phyloP scores from a whole-genome alignment of 495 filamentous ascomycete genomes.

The Podospora pseudoanserina region DNA sequence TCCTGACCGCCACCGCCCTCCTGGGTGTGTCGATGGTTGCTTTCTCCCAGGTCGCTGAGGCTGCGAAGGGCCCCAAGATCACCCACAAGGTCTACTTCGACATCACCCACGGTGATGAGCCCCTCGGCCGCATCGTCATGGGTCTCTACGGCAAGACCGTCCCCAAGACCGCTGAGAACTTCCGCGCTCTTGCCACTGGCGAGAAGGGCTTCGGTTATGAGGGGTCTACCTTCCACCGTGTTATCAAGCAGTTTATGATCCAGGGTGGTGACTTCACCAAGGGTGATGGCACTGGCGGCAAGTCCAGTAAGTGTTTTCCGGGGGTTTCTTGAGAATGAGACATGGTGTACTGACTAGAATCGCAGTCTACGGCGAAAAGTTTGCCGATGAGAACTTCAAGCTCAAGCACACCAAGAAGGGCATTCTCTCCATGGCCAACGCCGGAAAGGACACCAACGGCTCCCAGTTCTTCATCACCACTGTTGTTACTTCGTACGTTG shows the following conservation, averaged over 20 bases:
- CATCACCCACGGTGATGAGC: constrained; percentile 83
- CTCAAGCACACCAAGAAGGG: constrained; percentile 71
- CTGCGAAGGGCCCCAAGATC: constrained; percentile 91
- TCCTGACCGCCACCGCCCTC: constrained; percentile 69
- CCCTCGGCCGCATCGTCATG: constrained; percentile 81
- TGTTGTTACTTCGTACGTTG: constrained; percentile 68
- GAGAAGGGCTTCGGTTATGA: constrained; percentile 97
- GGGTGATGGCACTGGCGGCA: constrained; percentile 92
- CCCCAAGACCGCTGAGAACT: constrained; percentile 97
- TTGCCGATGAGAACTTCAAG: constrained; percentile 99
- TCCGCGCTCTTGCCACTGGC: constrained; percentile 92
- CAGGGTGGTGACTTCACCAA: constrained; percentile 99
- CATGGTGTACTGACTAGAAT: constrained; percentile 4
- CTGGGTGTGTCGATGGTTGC: constrained; percentile 67
- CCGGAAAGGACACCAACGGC: constrained; percentile 96
- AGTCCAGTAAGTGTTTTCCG: constrained; percentile 60
- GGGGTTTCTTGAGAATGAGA: background rate
- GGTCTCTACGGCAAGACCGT: constrained; percentile 98
- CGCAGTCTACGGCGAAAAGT: constrained; percentile 86
- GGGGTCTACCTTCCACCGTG: constrained; percentile 94
- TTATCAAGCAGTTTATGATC: constrained; percentile 99
- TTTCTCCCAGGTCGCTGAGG: constrained; percentile 66
- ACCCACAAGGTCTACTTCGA: constrained; percentile 98
- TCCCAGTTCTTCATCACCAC: constrained; percentile 98
- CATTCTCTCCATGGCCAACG: constrained; percentile 87